Percentiles rank a stretch among this genome's conserved stretches.
Evolutionary conservation across 306 rosid species (phyloP).

Genomic region (Purshia tridentata): DNA sequence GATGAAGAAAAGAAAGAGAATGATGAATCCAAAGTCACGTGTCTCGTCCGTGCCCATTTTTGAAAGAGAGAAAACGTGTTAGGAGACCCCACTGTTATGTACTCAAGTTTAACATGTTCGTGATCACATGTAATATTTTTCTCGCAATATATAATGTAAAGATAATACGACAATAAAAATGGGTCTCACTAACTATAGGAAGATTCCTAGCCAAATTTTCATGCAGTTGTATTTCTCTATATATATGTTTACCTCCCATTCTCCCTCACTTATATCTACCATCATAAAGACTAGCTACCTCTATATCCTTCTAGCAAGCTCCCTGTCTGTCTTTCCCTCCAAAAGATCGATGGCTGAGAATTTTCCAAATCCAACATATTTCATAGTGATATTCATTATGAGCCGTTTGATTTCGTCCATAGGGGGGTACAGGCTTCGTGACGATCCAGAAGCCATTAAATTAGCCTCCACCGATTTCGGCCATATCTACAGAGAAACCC

Average conservation of each 20-base stretch:
- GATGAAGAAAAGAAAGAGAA: background rate
- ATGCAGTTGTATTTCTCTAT: slow-evolving; percentile 35
- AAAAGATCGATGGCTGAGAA: slow-evolving; percentile 37
- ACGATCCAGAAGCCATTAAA: slow-evolving; percentile 45
- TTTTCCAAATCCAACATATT: slow-evolving; percentile 24
- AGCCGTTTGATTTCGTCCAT: slow-evolving; percentile 42
- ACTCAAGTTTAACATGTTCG: too few relatives aligned
- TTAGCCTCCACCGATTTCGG: slow-evolving; percentile 66
- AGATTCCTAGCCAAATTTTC: slow-evolving; percentile 7
- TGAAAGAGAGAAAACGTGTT: slow-evolving; percentile 14
- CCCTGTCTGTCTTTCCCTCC: slow-evolving; percentile 14
- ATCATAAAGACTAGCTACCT: slow-evolving; percentile 20
- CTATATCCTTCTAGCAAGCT: background rate
- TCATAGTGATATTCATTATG: slow-evolving; percentile 33
- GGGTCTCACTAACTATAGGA: too few relatives aligned
- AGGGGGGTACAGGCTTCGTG: slow-evolving; percentile 39
- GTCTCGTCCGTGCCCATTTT: slow-evolving; percentile 42
- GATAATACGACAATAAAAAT: too few relatives aligned
- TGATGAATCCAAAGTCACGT: slow-evolving; percentile 28
- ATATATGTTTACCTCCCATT: background rate
- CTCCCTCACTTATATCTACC: background rate
- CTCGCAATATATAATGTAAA: too few relatives aligned
- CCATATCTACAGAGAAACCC: slow-evolving; percentile 41
- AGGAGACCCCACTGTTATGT: too few relatives aligned
- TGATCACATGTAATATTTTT: too few relatives aligned